phyloP scores from a whole-genome alignment of 2,329 filamentous ascomycete species.

The Rugonectria rugulosa region DNA sequence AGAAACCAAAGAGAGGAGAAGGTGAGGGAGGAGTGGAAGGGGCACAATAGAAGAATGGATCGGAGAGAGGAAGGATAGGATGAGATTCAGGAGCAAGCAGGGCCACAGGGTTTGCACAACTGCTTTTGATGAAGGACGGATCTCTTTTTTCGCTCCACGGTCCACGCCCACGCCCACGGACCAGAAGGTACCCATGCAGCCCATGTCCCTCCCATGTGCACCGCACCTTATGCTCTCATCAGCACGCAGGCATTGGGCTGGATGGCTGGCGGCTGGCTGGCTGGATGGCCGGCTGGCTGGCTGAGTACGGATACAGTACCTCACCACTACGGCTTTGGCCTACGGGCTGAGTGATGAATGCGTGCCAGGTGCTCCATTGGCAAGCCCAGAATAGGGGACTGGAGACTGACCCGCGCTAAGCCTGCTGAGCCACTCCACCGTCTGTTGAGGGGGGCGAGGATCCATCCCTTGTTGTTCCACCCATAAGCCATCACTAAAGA shows the following conservation, averaged over 20 bases:
- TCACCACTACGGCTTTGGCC: too few species aligned
- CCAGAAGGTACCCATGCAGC: too few species aligned
- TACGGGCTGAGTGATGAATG: too few species aligned
- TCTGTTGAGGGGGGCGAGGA: slow-evolving; percentile 34
- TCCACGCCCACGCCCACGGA: slow-evolving; percentile 30
- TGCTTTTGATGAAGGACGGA: slow-evolving; percentile 41
- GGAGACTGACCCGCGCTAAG: slow-evolving; percentile 37
- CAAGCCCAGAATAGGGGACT: slow-evolving; percentile 41
- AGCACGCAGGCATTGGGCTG: neutral
- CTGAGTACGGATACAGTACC: too few species aligned
- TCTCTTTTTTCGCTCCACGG: slow-evolving; percentile 38
- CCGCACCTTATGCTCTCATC: neutral
- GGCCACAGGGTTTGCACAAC: slow-evolving; percentile 35
- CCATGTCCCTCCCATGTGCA: neutral
- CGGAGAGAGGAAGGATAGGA: too few species aligned
- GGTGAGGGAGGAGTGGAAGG: slow-evolving; percentile 32
- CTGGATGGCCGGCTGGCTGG: too few species aligned
- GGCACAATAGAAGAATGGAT: slow-evolving; percentile 23
- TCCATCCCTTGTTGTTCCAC: slow-evolving; percentile 31
- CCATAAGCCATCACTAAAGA: slow-evolving; percentile 22
- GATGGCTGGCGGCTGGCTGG: neutral
- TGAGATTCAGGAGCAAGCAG: slow-evolving; percentile 19
- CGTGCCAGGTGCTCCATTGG: neutral
- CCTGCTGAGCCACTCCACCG: slow-evolving; percentile 42
- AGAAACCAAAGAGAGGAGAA: slow-evolving; percentile 35